Conservation (phyloP, 208 protist species). For the Leishmania braziliensis region DNA sequence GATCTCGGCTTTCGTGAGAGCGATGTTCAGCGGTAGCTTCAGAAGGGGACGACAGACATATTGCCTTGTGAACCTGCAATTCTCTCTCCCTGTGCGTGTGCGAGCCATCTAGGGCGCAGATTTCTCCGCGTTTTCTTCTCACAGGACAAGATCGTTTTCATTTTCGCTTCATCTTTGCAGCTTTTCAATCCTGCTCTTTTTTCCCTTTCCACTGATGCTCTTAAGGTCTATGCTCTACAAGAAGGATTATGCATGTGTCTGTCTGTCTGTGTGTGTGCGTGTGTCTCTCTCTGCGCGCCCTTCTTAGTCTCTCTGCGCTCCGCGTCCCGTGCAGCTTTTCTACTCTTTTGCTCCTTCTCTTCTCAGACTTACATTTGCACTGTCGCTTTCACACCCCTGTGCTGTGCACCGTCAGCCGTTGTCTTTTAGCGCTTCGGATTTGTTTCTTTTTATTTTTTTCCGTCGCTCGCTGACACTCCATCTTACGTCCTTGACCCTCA, state of each 20-base stretch:
- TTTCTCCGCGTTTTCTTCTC: too few relatives aligned
- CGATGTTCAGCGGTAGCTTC: neutral
- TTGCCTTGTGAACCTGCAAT: neutral
- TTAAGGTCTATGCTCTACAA: neutral
- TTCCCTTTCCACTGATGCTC: neutral
- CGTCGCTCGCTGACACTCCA: neutral
- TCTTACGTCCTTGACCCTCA: neutral
- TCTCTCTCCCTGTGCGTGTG: neutral
- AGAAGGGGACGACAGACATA: neutral
- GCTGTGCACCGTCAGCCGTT: neutral
- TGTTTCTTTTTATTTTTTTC: neutral
- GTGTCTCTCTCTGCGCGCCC: neutral
- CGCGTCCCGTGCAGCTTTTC: neutral
- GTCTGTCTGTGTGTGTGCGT: neutral
- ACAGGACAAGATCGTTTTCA: neutral
- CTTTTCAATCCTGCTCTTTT: neutral
- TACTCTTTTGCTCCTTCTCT: neutral
- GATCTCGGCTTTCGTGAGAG: conserved; percentile 20
- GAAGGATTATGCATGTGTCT: neutral
- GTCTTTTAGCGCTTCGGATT: neutral
- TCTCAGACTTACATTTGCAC: neutral
- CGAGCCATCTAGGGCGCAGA: neutral
- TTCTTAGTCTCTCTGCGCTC: neutral
- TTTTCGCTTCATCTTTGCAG: neutral
- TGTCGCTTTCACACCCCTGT: neutral